Base-by-base conservation (phyloP, 1,284 basidiomycete genomes). In the Ganoderma meredithae region DNA sequence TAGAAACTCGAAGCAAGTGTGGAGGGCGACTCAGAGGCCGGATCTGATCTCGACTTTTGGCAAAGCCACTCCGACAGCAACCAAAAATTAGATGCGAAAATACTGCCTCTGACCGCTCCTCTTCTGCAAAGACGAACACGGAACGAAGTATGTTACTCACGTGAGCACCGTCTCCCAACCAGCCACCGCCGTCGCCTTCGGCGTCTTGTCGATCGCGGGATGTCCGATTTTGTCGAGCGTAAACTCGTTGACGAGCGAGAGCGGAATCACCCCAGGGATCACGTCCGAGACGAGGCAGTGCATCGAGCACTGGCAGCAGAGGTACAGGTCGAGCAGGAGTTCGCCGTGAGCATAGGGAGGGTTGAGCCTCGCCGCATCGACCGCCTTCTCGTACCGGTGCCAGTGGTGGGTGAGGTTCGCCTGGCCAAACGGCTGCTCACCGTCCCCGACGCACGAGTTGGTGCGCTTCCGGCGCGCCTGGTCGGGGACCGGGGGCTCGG, bases 261-360 rank as follows among this genome's bases (percentile, higher is more conserved):
- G 77, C 13, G 90, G 87, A 67, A 95, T 83, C 39, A 94, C 87
- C 9, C 91, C 91, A 43, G 92, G 88, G 56, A 94, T 88, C 61
- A 90, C 80, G 36, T 85, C 84, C 19, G 91, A 92, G 2, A 86
- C 89, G 56, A 93, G 81, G 69, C 89, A 88, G 75, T 91, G 92
- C 69, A 90, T 80, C 27, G 87, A 88, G 78, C 93, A 95, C 75
- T 94, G 93, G 75, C 93, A 95, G 76, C 93, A 95, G 56, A 94
- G 81, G 74, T 92, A 94, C 39, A 94, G 82, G 77, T 94, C 92
- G 47, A 95, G 79, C 31, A 91, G 76, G n/a, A 87, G 90, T 71
- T 89, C 86, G 64, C 88, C 85, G 52, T 84, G 80, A 36, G 81
- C 81, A 72, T 89, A 88, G n/a, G 90, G 88, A 19, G 89, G 86